A percentile compares a stretch with the other conserved stretches of the same genome.
These are phyloP conservation scores for Acanthamoeba sp. DNA, from an alignment of 208 protist species.

Conservation along the genomic window DNA sequence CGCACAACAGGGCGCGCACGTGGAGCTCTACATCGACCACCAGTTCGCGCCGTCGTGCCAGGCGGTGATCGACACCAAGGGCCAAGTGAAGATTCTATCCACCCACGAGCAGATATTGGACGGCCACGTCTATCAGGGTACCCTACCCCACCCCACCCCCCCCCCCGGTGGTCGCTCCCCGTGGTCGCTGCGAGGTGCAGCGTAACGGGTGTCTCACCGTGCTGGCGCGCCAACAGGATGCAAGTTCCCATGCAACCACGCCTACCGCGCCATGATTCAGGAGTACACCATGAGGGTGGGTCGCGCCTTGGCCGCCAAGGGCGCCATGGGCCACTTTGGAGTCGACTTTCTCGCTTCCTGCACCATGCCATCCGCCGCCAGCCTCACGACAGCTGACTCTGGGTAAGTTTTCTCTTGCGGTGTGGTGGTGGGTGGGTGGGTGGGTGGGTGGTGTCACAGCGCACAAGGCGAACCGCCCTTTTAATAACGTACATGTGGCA, in stretches of 20 bases:
- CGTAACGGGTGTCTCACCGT: not conserved
- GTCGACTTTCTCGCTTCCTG: not conserved
- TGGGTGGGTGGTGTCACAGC: no score
- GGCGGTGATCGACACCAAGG: not conserved
- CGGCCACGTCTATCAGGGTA: constrained; percentile 8
- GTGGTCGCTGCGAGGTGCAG: not conserved
- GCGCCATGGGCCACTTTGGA: constrained; percentile 3
- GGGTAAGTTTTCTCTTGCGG: not conserved
- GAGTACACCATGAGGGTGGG: not conserved
- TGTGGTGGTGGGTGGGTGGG: no score
- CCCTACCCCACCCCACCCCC: not conserved
- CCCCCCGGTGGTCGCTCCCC: not conserved
- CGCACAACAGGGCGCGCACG: not conserved
- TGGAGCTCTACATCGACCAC: constrained; percentile 33
- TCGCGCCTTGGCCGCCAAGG: not conserved
- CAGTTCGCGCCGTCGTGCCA: constrained; percentile 19
- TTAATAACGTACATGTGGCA: no score
- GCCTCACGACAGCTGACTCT: not conserved
- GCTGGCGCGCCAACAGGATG: not conserved
- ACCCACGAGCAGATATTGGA: constrained; percentile 1
- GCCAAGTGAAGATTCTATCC: not conserved
- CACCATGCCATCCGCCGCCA: not conserved
- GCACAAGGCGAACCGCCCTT: no score
- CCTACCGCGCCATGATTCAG: not conserved
- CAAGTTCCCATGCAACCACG: constrained; percentile 7